Percentiles rank a stretch among this genome's conserved stretches.
Conservation (phyloP, 345 rosid genomes). For the Rhodomyrtus tomentosa region DNA sequence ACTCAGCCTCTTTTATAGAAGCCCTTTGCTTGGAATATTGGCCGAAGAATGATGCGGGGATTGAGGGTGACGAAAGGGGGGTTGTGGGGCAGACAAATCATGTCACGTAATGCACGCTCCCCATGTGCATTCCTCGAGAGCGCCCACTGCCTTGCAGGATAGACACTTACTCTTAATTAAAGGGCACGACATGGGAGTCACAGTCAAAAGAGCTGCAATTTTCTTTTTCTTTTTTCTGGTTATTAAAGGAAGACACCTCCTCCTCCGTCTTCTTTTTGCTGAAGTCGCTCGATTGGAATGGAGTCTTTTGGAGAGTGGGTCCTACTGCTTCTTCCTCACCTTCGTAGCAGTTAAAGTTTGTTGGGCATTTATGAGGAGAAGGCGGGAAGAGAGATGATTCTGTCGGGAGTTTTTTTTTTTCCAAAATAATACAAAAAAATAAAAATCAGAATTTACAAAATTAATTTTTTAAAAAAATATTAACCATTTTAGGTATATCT, state of each 20-base stretch:
- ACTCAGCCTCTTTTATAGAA: background rate
- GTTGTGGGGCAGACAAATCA: constrained; percentile 22
- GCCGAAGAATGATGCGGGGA: constrained; percentile 37
- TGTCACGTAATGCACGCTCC: constrained; percentile 10
- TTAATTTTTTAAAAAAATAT: no score
- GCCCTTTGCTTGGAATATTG: background rate
- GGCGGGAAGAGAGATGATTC: background rate
- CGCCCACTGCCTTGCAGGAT: background rate
- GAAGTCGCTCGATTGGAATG: background rate
- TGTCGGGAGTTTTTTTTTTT: no score
- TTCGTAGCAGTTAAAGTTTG: constrained; percentile 15
- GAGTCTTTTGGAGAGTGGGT: background rate
- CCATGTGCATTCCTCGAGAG: constrained; percentile 21
- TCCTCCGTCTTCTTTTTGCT: background rate
- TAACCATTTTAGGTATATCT: no score
- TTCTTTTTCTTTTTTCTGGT: background rate
- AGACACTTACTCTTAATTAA: background rate
- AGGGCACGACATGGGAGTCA: background rate
- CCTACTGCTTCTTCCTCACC: background rate
- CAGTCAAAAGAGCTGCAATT: background rate
- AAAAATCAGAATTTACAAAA: no score
- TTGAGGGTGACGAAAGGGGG: constrained; percentile 23
- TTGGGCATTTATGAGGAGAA: background rate
- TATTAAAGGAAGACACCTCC: background rate
- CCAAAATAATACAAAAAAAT: no score